Evolutionary conservation across 140 eudicot genomes (phyloP).

Genomic region (Flaveria floridana): DNA sequence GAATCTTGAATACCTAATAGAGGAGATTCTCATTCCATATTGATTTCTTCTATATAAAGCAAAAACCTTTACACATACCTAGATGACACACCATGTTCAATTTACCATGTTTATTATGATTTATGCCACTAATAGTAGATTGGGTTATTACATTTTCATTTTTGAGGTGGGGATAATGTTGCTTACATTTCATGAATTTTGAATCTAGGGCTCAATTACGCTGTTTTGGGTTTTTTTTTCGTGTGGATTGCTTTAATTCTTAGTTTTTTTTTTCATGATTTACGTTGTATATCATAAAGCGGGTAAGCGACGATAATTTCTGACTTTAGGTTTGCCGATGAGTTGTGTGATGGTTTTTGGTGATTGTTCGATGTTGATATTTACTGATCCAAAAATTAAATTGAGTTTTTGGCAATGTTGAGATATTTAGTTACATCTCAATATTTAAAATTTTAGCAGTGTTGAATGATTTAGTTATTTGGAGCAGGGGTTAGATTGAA

Average conservation of each 20-base stretch:
- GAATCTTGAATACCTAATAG: constrained; percentile 22
- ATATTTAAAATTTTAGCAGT: background rate
- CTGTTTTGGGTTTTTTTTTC: constrained; percentile 16
- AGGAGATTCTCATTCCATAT: constrained; percentile 16
- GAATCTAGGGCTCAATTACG: constrained; percentile 57
- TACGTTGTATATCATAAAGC: background rate
- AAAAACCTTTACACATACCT: constrained; percentile 1
- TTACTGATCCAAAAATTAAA: too few species aligned
- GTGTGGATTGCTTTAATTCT: constrained; percentile 25
- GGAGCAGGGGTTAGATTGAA: constrained; percentile 6
- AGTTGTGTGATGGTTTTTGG: background rate
- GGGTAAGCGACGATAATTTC: background rate
- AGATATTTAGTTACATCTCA: too few species aligned
- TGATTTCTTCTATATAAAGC: constrained; percentile 22
- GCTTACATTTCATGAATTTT: constrained; percentile 33
- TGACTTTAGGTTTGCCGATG: background rate
- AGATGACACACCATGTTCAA: background rate
- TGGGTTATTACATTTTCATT: background rate
- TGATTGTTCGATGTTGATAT: too few species aligned
- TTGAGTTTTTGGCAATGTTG: background rate
- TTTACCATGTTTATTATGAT: background rate
- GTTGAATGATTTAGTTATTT: constrained; percentile 9
- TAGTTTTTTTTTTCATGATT: constrained; percentile 10
- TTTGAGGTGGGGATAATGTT: background rate
- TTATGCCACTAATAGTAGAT: background rate